phyloP scores from a whole-genome alignment of 371 early-diverging fungal genomes.

The Basidiobolus heterosporus region DNA sequence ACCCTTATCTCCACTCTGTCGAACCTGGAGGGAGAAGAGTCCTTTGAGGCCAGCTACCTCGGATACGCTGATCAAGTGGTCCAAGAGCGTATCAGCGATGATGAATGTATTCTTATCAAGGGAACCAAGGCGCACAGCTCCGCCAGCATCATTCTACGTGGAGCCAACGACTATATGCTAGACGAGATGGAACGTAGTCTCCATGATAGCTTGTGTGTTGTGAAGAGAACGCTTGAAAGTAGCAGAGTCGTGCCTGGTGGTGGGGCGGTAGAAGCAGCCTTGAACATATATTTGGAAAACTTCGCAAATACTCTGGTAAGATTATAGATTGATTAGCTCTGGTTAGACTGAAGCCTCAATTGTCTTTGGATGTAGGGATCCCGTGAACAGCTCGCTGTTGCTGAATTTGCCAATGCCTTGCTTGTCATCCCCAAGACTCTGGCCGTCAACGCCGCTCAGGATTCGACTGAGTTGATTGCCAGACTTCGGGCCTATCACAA shows the following conservation, averaged over 20 bases:
- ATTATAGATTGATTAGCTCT: conserved; percentile 1
- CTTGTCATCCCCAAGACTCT: conserved; percentile 96
- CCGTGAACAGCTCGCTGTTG: conserved; percentile 94
- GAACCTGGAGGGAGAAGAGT: conserved; percentile 95
- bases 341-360: not conserved
- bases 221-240: conserved; percentile 96
- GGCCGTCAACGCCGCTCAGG: conserved; percentile 96
- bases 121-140: conserved; percentile 85
- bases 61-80: conserved; percentile 93
- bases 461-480: conserved; percentile 92
- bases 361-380: conserved; percentile 23
- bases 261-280: conserved; percentile 96
- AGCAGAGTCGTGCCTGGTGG: conserved; percentile 98
- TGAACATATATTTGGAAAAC: conserved; percentile 95
- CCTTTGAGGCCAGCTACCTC: conserved; percentile 76
- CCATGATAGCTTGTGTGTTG: conserved; percentile 94
- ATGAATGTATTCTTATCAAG: conserved; percentile 93
- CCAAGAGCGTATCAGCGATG: conserved; percentile 93
- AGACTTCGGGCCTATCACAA: conserved; percentile 91
- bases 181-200: conserved; percentile 99
- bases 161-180: conserved; percentile 96
- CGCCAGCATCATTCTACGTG: conserved; percentile 91
- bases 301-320: conserved; percentile 77
- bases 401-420: conserved; percentile 94
- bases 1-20: conserved; percentile 91